Evolutionary conservation across 345 rosid genomes (phyloP), one percentile per base, ranked within the genome.

Genomic region (Alliaria petiolata): DNA sequence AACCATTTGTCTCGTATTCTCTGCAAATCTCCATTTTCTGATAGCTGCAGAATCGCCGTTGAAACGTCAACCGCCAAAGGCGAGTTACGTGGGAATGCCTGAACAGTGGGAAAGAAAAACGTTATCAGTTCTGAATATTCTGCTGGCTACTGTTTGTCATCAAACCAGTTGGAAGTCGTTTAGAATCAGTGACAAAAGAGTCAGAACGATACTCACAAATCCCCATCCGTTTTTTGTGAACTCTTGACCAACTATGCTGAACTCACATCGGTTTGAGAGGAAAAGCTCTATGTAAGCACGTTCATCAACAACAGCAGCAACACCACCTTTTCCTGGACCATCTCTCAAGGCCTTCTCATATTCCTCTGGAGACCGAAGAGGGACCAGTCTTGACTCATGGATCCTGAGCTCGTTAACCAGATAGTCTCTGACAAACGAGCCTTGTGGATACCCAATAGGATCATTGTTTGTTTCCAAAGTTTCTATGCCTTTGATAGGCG

Each of bases 191-290:
- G 69, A 52, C 46, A 62, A 62, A 9, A 22, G 22, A 62, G 25
- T 44, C 28, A 11, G 38, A 70, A 56, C 16, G 8, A 10, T 59
- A 85, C 98, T 87, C 80, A 93, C 96, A 74, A 90, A 93, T 71
- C 97, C 98, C 96, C 98, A 93, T 49, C 97, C 97, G 38, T 80
- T 87, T 79, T 72, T 90, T 30, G 95, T 89, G 83, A 93, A 90
- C 74, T 84, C 89, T 61, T 70, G 85, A 20, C 96, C 97, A 42
- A 89, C 80, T 46, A 90, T 90, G 70, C 96, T 87, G 78, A 89
- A 89, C 40, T 90, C 91, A 40, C 97, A 90, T 71, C 89, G 71
- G 61, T 80, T 83, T 22, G 97, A 90, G 78, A 93, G 96, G 80
- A 93, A 90, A 66, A 93, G 92, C 75, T 93, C 96, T 6, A 87